Evolutionary conservation across 2,329 filamentous ascomycete genomes (phyloP).

Genomic region (Xylaria sp.): DNA sequence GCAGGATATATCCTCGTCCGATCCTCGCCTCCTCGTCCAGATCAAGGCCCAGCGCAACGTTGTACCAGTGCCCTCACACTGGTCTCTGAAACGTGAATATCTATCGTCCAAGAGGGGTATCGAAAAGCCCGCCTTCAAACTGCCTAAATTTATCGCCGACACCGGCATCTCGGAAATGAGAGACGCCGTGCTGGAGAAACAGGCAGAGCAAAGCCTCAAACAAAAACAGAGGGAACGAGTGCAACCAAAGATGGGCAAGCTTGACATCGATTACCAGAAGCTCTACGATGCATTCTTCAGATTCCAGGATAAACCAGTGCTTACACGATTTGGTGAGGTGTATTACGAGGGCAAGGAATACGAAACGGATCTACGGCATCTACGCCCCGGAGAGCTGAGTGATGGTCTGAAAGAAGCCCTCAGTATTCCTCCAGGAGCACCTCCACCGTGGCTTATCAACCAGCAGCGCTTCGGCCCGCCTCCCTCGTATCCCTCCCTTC

Average conservation of each 20-base stretch:
- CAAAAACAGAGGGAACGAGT: constrained; percentile 96
- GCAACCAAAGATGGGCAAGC: constrained; percentile 92
- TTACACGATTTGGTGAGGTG: constrained; percentile 97
- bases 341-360: constrained; percentile 99
- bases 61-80: constrained; percentile 91
- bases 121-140: constrained; percentile 89
- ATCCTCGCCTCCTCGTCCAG: constrained; percentile 87
- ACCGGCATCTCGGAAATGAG: constrained; percentile 98
- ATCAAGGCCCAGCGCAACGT: constrained; percentile 96
- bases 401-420: constrained; percentile 91
- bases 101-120: constrained; percentile 96
- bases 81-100: constrained; percentile 96
- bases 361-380: constrained; percentile 90
- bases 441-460: constrained; percentile 96
- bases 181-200: constrained; percentile 93
- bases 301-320: constrained; percentile 92
- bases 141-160: constrained; percentile 96
- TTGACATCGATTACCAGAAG: constrained; percentile 98
- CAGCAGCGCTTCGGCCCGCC: constrained; percentile 93
- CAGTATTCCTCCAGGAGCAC: constrained; percentile 89
- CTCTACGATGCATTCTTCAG: constrained; percentile 98
- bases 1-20: constrained; percentile 91
- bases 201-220: constrained; percentile 88
- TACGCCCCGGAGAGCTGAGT: constrained; percentile 87
- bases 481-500: constrained; percentile 92